These are phyloP conservation scores for Pilasporangium apinafurcum DNA, from an alignment of 352 stramenopile genomes.

Conservation along the genomic window DNA sequence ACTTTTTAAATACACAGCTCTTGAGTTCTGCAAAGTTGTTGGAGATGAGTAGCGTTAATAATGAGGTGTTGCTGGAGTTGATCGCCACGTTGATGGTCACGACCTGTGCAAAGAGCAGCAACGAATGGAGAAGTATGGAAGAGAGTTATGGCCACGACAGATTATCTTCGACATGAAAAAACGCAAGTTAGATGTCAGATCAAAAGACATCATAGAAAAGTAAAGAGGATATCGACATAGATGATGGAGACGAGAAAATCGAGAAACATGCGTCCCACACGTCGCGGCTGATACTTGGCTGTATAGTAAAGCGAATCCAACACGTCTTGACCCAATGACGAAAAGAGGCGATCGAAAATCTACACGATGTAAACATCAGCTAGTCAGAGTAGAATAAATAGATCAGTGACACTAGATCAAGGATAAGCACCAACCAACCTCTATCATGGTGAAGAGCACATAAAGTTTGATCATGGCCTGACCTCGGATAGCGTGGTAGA, in stretches of 20 bases:
- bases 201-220: background rate
- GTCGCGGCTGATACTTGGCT: conserved; percentile 68
- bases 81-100: conserved; percentile 97
- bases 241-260: conserved; percentile 73
- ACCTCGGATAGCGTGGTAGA: conserved; percentile 98
- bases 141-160: conserved; percentile 12
- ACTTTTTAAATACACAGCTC: conserved; percentile 97
- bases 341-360: conserved; percentile 97
- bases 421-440: conserved; percentile 29
- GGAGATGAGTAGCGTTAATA: conserved; percentile 93
- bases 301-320: conserved; percentile 94
- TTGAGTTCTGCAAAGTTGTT: conserved; percentile 99
- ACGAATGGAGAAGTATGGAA: conserved; percentile 84
- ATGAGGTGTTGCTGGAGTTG: conserved; percentile 91
- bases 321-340: conserved; percentile 95
- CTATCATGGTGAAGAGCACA: conserved; percentile 97
- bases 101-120: conserved; percentile 96
- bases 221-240: conserved; percentile 61
- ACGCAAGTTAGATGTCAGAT: background rate
- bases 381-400: background rate
- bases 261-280: conserved; percentile 61
- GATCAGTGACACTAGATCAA: background rate
- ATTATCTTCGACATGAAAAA: conserved; percentile 11
- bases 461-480: conserved; percentile 99
- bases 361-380: no score